Evolutionary conservation across 768 basidiomycete genomes (phyloP).

Genomic region (Naganishia vishniacii): DNA sequence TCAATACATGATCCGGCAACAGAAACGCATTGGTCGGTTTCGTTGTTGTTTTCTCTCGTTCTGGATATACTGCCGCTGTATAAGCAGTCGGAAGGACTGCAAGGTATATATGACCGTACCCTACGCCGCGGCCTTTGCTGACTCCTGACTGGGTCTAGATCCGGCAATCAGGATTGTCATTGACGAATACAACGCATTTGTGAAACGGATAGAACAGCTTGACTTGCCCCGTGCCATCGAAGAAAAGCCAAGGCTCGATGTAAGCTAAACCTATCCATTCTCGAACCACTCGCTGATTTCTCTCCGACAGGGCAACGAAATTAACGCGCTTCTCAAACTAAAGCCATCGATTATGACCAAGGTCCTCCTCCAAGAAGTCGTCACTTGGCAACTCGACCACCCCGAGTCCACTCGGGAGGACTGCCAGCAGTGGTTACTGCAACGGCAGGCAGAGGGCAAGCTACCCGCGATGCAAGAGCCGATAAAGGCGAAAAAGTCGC

Average conservation of each 20-base stretch:
- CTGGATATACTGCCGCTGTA: constrained; percentile 56
- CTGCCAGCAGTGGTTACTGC: constrained; percentile 63
- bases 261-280: constrained; percentile 51
- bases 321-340: constrained; percentile 55
- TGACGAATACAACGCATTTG: constrained; percentile 63
- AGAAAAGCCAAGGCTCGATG: constrained; percentile 69
- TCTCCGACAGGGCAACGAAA: constrained; percentile 62
- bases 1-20: constrained; percentile 60
- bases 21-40: constrained; percentile 65
- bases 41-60: constrained; percentile 68
- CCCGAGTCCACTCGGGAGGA: constrained; percentile 63
- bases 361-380: constrained; percentile 59
- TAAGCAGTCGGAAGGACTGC: not conserved
- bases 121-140: not conserved
- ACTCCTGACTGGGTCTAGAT: not conserved
- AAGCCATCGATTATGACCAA: constrained; percentile 69
- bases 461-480: constrained; percentile 18
- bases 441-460: constrained; percentile 51
- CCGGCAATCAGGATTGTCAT: constrained; percentile 54
- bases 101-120: not conserved
- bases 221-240: constrained; percentile 61
- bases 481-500: constrained; percentile 19
- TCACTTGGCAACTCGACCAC: constrained; percentile 80
- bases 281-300: not conserved
- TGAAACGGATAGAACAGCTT: constrained; percentile 59